These are phyloP conservation scores for Oryza coarctata DNA, from an alignment of 176 grass and related monocot species.

Conservation along the genomic window DNA sequence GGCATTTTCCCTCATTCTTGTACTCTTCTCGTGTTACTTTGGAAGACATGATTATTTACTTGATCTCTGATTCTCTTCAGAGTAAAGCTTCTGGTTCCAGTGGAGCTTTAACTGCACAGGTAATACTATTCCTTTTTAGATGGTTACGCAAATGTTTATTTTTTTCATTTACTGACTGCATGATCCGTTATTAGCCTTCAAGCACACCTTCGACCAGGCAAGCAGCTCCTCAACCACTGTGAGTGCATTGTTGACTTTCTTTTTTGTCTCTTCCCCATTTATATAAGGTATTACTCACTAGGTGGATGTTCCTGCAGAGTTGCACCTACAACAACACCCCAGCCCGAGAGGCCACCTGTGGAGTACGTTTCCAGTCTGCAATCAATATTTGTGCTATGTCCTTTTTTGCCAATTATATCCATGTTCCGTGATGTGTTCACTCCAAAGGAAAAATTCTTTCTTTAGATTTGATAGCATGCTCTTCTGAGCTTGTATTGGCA, in stretches of 20 bases:
- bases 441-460: neutral
- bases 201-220: slow-evolving; percentile 48
- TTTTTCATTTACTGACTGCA: slow-evolving; percentile 28
- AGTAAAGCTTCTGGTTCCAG: slow-evolving; percentile 65
- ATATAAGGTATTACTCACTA: slow-evolving; percentile 1
- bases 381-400: slow-evolving; percentile 11
- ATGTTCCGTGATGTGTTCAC: neutral
- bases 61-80: slow-evolving; percentile 41
- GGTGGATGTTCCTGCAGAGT: slow-evolving; percentile 44
- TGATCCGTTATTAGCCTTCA: slow-evolving; percentile 53
- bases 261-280: slow-evolving; percentile 8
- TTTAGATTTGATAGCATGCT: neutral
- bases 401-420: slow-evolving; percentile 11
- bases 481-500: slow-evolving; percentile 11
- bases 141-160: neutral
- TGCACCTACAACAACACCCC: slow-evolving; percentile 34
- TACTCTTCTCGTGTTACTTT: neutral
- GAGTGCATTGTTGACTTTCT: slow-evolving; percentile 34
- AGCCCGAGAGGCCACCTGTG: slow-evolving; percentile 44
- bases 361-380: slow-evolving; percentile 43
- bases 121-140: slow-evolving; percentile 31
- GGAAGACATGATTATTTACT: neutral
- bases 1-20: neutral
- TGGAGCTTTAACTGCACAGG: slow-evolving; percentile 80
- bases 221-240: slow-evolving; percentile 54